Evolutionary conservation across 1,284 basidiomycete species (phyloP).

Genomic region (Phlebopus sp.): DNA sequence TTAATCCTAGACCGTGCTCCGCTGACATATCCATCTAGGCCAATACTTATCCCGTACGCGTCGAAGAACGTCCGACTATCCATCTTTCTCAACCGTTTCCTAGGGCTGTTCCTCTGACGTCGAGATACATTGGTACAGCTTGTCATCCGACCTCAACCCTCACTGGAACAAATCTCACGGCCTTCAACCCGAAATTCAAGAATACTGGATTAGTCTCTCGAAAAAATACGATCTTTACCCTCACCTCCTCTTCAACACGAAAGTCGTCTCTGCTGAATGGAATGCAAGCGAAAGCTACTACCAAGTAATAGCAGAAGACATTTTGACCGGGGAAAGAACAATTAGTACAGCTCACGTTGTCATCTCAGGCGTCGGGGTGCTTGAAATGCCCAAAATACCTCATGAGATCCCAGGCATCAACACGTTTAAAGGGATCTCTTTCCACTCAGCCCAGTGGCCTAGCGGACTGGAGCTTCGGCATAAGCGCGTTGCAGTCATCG

Average conservation of each 20-base stretch:
- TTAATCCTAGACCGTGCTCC: no score
- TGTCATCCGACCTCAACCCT: slow-evolving; percentile 32
- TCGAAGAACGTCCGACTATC: background rate
- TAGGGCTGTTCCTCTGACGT: slow-evolving; percentile 30
- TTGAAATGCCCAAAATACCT: slow-evolving; percentile 20
- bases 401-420: slow-evolving; percentile 40
- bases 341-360: slow-evolving; percentile 18
- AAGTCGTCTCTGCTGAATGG: slow-evolving; percentile 29
- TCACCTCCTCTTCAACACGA: slow-evolving; percentile 24
- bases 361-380: slow-evolving; percentile 18
- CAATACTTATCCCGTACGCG: slow-evolving; percentile 25
- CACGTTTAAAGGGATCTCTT: slow-evolving; percentile 39
- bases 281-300: slow-evolving; percentile 9
- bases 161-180: slow-evolving; percentile 31
- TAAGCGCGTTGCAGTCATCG: slow-evolving; percentile 48
- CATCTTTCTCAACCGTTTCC: slow-evolving; percentile 4
- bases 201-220: slow-evolving; percentile 29
- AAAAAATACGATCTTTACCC: slow-evolving; percentile 20
- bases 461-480: slow-evolving; percentile 37
- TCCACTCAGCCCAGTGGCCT: slow-evolving; percentile 50
- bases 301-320: slow-evolving; percentile 15
- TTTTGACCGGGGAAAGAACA: slow-evolving; percentile 14
- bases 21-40: slow-evolving; percentile 18
- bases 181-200: slow-evolving; percentile 29
- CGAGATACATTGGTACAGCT: slow-evolving; percentile 33